These are phyloP conservation scores for Laguncularia racemosa DNA, from an alignment of 345 rosid species.

Conservation along the genomic window DNA sequence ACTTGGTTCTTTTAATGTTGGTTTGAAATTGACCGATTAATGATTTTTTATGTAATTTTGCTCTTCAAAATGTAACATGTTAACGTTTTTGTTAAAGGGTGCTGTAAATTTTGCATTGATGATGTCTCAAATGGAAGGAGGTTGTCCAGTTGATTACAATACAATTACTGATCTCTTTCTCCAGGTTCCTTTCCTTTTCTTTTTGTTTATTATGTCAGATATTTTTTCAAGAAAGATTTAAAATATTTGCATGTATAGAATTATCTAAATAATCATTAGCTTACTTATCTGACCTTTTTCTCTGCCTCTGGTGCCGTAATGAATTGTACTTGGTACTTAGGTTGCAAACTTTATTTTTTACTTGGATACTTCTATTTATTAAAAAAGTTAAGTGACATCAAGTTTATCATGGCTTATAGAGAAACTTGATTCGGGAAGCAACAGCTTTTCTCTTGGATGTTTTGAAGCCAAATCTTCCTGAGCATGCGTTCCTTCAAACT, in stretches of 20 bases:
- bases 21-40: not conserved
- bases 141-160: constrained; percentile 88
- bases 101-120: constrained; percentile 94
- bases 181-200: constrained; percentile 46
- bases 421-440: constrained; percentile 95
- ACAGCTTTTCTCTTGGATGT: constrained; percentile 97
- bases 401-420: constrained; percentile 26
- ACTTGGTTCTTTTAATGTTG: not conserved
- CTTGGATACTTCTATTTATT: no score
- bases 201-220: not conserved
- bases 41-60: not conserved
- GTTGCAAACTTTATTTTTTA: no score
- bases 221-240: not conserved
- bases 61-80: not conserved
- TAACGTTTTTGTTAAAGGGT: constrained; percentile 43
- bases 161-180: constrained; percentile 95
- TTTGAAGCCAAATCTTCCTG: constrained; percentile 86
- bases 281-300: not conserved
- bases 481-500: constrained; percentile 83
- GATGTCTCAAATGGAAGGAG: constrained; percentile 99
- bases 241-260: not conserved
- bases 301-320: no score
- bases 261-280: not conserved
- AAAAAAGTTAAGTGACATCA: no score
- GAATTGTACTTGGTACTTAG: no score